Percentiles rank a stretch among this genome's conserved stretches.
These are phyloP conservation scores for Limonium bicolor DNA, from an alignment of 148 eudicot genomes.

Conservation along the genomic window DNA sequence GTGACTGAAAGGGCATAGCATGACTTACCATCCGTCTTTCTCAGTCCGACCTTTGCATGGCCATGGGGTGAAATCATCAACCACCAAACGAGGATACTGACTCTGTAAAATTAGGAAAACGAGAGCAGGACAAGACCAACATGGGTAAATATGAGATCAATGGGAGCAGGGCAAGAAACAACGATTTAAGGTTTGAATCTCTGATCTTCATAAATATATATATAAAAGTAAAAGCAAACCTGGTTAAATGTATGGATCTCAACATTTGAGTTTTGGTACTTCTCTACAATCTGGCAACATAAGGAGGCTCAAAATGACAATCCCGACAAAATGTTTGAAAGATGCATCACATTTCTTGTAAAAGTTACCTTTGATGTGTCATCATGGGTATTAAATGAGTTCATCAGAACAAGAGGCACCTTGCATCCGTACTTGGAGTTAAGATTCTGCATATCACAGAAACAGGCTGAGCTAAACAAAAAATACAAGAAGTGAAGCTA, in stretches of 20 bases:
- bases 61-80: slow-evolving; percentile 64
- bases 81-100: slow-evolving; percentile 86
- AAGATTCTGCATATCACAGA: slow-evolving; percentile 29
- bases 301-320: slow-evolving; percentile 4
- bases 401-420: slow-evolving; percentile 91
- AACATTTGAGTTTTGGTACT: slow-evolving; percentile 54
- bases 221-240: slow-evolving; percentile 23
- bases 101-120: slow-evolving; percentile 35
- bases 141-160: background rate
- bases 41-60: slow-evolving; percentile 69
- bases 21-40: slow-evolving; percentile 80
- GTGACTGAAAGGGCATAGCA: slow-evolving; percentile 6
- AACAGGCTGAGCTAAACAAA: background rate
- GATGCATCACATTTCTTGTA: background rate
- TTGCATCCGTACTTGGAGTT: slow-evolving; percentile 80
- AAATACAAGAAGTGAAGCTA: too few relatives aligned
- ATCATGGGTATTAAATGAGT: slow-evolving; percentile 98
- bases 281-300: slow-evolving; percentile 71
- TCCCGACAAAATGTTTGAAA: slow-evolving; percentile 6
- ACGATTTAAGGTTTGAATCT: background rate
- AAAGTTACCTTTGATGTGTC: slow-evolving; percentile 70
- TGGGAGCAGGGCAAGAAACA: background rate
- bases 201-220: too few relatives aligned
- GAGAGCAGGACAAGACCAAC: background rate
- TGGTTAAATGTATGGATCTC: slow-evolving; percentile 94